Base-by-base conservation (phyloP, 352 stramenopile species). In the Thalassiosira sp. region DNA sequence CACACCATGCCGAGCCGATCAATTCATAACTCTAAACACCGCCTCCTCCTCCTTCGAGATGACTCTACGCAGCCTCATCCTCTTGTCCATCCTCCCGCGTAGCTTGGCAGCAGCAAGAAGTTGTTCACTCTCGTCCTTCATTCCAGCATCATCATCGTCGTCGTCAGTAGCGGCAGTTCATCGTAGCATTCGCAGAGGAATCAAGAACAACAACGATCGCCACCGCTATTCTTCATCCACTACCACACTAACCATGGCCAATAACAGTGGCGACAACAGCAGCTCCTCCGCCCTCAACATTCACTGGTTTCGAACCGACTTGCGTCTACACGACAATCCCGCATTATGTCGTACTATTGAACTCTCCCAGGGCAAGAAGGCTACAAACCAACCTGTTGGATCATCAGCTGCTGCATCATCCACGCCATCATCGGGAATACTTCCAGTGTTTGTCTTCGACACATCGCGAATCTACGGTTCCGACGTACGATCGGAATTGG, bases 401-500 rank as follows among this genome's bases (percentile, higher is more conserved):
- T 10, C 18, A 15, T 28, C 64, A 25, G 18, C 6, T 16, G 22
- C 48, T 25, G 28, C 25, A 20, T 1, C 15, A 54, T 42, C 59
- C 10, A 37, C 40, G 24, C 7, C 16, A 13, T 16, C 45, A 40
- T 10, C 59, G 18, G 75, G 69, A 18, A 71, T 94, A 3, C 24
- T 94, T 45, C 89, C 88, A n/a, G 67, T 96, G 2, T 95, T 93
- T 76, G 91, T 88, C 25, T 91, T 95, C 59, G 92, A 96, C 69
- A 59, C 58, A 5, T 66, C 81, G n/a, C 62, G 84, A 18, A 69
- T 89, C 31, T 91, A 84, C 71, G 82, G 83, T 16, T 76, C 79
- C 10, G 24, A 72, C 28, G 65, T 76, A 3, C 18, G 45, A 37
- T 74, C 66, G 28, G 37, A 72, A 11, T 79, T 84, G 54, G 76